phyloP scores from a whole-genome alignment of 1,139 yeast species.

The Casaregolazyma suthepensis region DNA sequence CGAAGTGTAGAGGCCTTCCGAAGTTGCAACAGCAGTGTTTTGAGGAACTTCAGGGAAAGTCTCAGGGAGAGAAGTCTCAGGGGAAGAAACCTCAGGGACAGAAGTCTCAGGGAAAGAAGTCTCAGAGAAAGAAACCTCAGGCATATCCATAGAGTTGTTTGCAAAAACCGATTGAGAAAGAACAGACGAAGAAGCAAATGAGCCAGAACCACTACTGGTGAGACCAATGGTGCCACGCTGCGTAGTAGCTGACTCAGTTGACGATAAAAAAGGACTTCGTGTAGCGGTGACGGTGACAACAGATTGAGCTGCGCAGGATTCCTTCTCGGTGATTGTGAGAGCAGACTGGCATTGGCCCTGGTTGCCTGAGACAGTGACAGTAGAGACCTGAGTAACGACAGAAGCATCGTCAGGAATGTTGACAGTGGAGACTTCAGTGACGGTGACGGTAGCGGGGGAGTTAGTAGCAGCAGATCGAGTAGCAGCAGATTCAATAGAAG shows the following conservation, averaged over 20 bases:
- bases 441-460: constrained; percentile 14
- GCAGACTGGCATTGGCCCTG: constrained; percentile 2
- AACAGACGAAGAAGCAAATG: constrained; percentile 12
- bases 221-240: constrained; percentile 33
- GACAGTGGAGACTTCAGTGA: constrained; percentile 7
- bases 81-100: constrained; percentile 10
- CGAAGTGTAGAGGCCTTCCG: background rate
- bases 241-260: constrained; percentile 33
- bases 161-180: background rate
- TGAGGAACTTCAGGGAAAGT: background rate
- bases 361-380: background rate
- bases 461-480: constrained; percentile 11
- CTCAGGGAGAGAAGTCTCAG: background rate
- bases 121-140: constrained; percentile 4
- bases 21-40: background rate
- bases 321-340: constrained; percentile 15
- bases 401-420: constrained; percentile 23
- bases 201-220: constrained; percentile 32
- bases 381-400: constrained; percentile 28
- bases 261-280: constrained; percentile 30
- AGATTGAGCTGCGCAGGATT: constrained; percentile 2
- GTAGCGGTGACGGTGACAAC: constrained; percentile 15
- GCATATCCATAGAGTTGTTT: constrained; percentile 1
- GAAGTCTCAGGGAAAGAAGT: constrained; percentile 16
- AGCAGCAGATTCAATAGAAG: constrained; percentile 13